phyloP scores from a whole-genome alignment of 2,329 filamentous ascomycete species.

The Myriosclerotinia duriaeana region DNA sequence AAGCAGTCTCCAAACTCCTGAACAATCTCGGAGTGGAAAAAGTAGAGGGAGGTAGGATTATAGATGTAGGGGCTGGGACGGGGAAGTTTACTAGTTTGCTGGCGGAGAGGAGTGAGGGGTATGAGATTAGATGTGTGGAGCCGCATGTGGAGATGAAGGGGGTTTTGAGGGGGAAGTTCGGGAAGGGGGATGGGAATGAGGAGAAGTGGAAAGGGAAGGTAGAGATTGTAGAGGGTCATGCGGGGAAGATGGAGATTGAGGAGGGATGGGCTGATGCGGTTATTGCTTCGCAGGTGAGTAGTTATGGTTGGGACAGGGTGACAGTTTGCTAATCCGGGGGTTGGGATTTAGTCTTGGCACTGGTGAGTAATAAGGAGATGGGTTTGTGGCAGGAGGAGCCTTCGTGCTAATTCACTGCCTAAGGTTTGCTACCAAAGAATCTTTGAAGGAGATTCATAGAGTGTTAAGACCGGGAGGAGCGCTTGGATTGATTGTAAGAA shows the following conservation, averaged over 20 bases:
- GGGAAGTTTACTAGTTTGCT: conserved; percentile 69
- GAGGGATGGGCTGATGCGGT: conserved; percentile 63
- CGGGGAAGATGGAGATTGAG: conserved; percentile 54
- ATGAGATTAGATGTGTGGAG: conserved; percentile 60
- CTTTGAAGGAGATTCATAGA: conserved; percentile 65
- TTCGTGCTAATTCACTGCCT: conserved; percentile 12
- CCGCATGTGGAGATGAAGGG: conserved; percentile 66
- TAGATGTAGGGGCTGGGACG: conserved; percentile 68
- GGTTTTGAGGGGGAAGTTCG: conserved; percentile 57
- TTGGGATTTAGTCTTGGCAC: conserved; percentile 49
- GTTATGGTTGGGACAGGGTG: not conserved
- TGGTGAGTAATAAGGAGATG: conserved; percentile 30
- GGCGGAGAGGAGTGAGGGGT: conserved; percentile 57
- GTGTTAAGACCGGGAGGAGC: conserved; percentile 59
- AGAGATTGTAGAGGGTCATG: conserved; percentile 56
- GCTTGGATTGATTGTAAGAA: conserved; percentile 56
- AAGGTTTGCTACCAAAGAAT: conserved; percentile 64
- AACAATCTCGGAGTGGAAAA: conserved; percentile 52
- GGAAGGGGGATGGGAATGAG: conserved; percentile 43
- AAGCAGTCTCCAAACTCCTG: conserved; percentile 60
- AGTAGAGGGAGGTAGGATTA: conserved; percentile 49
- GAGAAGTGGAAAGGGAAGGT: conserved; percentile 52
- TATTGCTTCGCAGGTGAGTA: conserved; percentile 66
- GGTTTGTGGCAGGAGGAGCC: not conserved
- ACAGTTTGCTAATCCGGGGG: conserved; percentile 23